Base-by-base conservation (phyloP, 1,284 basidiomycete genomes). In the Pseudozyma hubeiensis region DNA sequence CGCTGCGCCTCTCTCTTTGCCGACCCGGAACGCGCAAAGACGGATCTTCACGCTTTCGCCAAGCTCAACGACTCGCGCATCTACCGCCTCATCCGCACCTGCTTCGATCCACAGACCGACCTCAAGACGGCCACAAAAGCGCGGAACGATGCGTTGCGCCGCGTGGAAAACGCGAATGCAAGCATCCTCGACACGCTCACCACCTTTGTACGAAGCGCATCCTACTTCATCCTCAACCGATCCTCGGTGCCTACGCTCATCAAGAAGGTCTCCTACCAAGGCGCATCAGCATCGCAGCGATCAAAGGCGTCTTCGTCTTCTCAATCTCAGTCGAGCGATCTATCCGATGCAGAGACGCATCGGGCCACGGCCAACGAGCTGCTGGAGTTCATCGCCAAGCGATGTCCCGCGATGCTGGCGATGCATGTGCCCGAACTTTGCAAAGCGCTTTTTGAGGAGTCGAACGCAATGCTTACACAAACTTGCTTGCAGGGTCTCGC, bases 31-130 rank as follows among this genome's bases (percentile, higher is more conserved):
- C 92, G 92, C 81, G 91, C 90, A 0, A 86, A 87, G 3, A 91
- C 92, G 60, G 94, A 97, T 79, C 85, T 99, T 24, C 87, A 90
- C 19, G 85, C 89, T 0, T 97, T 99, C 77, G 94, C 94, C 1
- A 91, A 91, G 65, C 86, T 91, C 40, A 97, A 97, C 84, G 94
- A 97, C 78, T 88, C 88, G 19, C 88, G 93, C 51, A 86, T 96
- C 10, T 97, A 94, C 86, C 93, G 92, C 84, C 87, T 95, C 5
- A 86, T 96, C 45, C 91, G 90, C 81, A 90, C 89, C 0, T 90
- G 92, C 77, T 89, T 93, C 86, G 93, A 97, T 82, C 87, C 91
- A 0, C 90, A 93, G 75, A 90, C 91, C 0, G 92, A 96, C 80
- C 85, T 98, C 31, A 93, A 92, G 81, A 88, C 88, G 5, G 87